phyloP scores from a whole-genome alignment of 2,329 filamentous ascomycete genomes.

The Pseudopithomyces chartarum region DNA sequence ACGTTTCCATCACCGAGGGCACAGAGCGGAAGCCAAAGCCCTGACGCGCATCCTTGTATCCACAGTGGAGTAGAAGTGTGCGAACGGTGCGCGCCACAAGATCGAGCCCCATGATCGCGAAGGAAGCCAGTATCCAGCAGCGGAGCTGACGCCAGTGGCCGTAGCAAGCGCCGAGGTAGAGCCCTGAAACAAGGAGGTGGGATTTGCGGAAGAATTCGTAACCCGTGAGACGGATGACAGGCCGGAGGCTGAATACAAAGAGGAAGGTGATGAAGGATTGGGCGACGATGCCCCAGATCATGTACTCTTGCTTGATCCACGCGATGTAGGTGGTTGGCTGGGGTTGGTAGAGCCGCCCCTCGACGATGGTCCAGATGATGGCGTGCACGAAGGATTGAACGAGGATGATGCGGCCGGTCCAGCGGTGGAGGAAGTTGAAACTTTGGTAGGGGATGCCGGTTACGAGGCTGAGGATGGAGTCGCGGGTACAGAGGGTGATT shows the following conservation, averaged over 20 bases:
- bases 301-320: slow-evolving; percentile 69
- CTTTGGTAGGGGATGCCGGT: slow-evolving; percentile 77
- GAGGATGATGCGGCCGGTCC: slow-evolving; percentile 75
- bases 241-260: slow-evolving; percentile 61
- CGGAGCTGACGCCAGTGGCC: slow-evolving; percentile 71
- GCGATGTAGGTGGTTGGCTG: slow-evolving; percentile 64
- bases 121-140: slow-evolving; percentile 50
- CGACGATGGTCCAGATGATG: slow-evolving; percentile 71
- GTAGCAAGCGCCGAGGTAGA: slow-evolving; percentile 78
- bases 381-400: slow-evolving; percentile 71
- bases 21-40: slow-evolving; percentile 36
- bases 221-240: slow-evolving; percentile 67
- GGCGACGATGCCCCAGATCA: slow-evolving; percentile 74
- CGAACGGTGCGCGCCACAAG: slow-evolving; percentile 63
- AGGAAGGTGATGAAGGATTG: slow-evolving; percentile 67
- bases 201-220: slow-evolving; percentile 79
- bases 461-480: slow-evolving; percentile 70
- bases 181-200: slow-evolving; percentile 73
- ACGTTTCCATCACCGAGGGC: slow-evolving; percentile 31
- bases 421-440: slow-evolving; percentile 58
- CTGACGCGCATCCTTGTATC: slow-evolving; percentile 39
- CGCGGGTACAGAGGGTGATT: slow-evolving; percentile 68
- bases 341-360: slow-evolving; percentile 70
- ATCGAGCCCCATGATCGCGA: slow-evolving; percentile 70
- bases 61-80: slow-evolving; percentile 61